Conservation (phyloP, 352 stramenopile genomes). For the Phytophthora sp. region DNA sequence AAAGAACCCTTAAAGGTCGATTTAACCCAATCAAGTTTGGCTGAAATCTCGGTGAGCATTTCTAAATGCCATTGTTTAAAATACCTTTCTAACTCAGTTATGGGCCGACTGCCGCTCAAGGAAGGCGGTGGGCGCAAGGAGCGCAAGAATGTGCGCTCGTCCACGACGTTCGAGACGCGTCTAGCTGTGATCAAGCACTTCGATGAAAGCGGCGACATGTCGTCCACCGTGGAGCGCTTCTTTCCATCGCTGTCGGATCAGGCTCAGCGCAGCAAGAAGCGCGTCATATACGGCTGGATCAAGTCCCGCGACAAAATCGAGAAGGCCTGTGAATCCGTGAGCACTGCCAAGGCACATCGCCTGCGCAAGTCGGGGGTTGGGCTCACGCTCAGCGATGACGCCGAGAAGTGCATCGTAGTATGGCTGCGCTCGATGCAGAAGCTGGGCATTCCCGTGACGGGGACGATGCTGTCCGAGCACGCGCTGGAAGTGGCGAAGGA, state of each 20-base stretch:
- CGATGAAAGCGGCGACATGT: conserved; percentile 34
- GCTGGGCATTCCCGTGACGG: conserved; percentile 35
- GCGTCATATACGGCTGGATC: conserved; percentile 44
- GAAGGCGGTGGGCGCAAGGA: conserved; percentile 37
- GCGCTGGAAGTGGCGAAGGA: conserved; percentile 43
- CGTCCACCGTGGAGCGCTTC: conserved; percentile 37
- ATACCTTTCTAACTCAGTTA: too few relatives aligned
- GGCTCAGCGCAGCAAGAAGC: conserved; percentile 46
- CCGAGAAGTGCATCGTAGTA: conserved; percentile 47
- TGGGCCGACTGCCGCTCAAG: conserved; percentile 36
- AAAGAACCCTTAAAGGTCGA: too few relatives aligned
- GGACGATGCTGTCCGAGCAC: conserved; percentile 37
- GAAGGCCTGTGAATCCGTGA: conserved; percentile 40
- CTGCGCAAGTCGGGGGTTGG: conserved; percentile 38
- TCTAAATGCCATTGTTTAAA: too few relatives aligned
- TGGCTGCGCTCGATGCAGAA: conserved; percentile 44
- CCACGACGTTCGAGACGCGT: conserved; percentile 44
- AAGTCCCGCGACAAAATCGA: conserved; percentile 42
- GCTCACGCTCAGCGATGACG: conserved; percentile 36
- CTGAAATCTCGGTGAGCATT: too few relatives aligned
- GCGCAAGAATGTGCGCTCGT: conserved; percentile 42
- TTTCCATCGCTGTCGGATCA: conserved; percentile 34
- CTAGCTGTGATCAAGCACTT: conserved; percentile 40
- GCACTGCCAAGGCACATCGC: conserved; percentile 40
- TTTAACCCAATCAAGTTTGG: too few relatives aligned